These are phyloP conservation scores for Geranium brycei DNA, from an alignment of 345 rosid species.

Conservation along the genomic window DNA sequence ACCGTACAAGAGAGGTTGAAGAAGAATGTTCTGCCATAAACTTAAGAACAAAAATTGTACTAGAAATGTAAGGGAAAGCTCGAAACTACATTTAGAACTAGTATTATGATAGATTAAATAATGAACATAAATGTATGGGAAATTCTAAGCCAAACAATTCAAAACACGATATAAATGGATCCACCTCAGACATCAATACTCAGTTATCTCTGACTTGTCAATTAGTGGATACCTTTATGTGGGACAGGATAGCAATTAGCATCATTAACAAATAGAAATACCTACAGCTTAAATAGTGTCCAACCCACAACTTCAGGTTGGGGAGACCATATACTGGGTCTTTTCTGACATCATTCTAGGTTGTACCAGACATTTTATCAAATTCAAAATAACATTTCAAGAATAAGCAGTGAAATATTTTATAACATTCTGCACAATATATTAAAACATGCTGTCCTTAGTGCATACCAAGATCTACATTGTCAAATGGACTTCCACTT, in stretches of 20 bases:
- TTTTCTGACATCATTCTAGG: neutral
- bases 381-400: neutral
- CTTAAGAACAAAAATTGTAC: neutral
- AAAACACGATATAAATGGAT: neutral
- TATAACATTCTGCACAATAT: neutral
- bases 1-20: neutral
- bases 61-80: neutral
- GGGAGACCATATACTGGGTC: neutral
- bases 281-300: neutral
- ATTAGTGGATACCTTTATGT: neutral
- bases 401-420: neutral
- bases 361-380: neutral
- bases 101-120: neutral
- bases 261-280: neutral
- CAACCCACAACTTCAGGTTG: neutral
- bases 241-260: neutral
- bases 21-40: neutral
- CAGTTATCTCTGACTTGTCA: neutral
- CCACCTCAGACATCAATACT: neutral
- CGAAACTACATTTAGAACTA: neutral
- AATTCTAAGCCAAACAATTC: neutral
- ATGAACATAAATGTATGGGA: neutral
- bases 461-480: slow-evolving; percentile 75
- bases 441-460: slow-evolving; percentile 6
- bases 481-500: slow-evolving; percentile 89